Evolutionary conservation across 768 basidiomycete species (phyloP).

Genomic region (Paxillus involutus): DNA sequence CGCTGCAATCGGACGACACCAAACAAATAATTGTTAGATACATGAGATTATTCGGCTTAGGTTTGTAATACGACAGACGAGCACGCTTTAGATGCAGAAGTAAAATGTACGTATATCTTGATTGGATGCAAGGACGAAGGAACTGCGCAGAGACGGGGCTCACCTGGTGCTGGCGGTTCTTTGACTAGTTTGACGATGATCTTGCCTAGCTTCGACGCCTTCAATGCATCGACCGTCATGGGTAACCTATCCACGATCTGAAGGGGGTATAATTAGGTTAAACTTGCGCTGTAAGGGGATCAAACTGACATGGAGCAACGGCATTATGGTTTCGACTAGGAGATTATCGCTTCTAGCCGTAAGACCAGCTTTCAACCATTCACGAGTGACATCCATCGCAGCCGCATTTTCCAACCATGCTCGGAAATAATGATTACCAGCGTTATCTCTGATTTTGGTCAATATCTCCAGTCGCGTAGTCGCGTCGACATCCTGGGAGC

Average conservation of each 20-base stretch:
- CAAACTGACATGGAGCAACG: constrained; percentile 76
- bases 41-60: constrained; percentile 38
- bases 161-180: constrained; percentile 77
- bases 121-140: constrained; percentile 20
- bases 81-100: constrained; percentile 28
- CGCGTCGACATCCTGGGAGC: constrained; percentile 62
- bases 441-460: constrained; percentile 78
- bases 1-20: constrained; percentile 53
- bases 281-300: constrained; percentile 7
- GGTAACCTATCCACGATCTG: constrained; percentile 84
- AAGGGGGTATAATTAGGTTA: constrained; percentile 17
- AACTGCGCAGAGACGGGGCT: constrained; percentile 39
- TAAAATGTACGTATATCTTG: constrained; percentile 29
- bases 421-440: constrained; percentile 83
- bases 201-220: constrained; percentile 76
- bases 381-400: constrained; percentile 77
- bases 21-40: constrained; percentile 67
- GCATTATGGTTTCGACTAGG: constrained; percentile 79
- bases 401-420: constrained; percentile 78
- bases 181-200: constrained; percentile 75
- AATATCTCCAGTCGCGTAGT: constrained; percentile 71
- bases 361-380: constrained; percentile 77
- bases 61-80: constrained; percentile 31
- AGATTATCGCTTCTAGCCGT: constrained; percentile 52
- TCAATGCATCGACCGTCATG: constrained; percentile 65